phyloP scores from a whole-genome alignment of 148 eudicot genomes.

The Arctostaphylos glauca region DNA sequence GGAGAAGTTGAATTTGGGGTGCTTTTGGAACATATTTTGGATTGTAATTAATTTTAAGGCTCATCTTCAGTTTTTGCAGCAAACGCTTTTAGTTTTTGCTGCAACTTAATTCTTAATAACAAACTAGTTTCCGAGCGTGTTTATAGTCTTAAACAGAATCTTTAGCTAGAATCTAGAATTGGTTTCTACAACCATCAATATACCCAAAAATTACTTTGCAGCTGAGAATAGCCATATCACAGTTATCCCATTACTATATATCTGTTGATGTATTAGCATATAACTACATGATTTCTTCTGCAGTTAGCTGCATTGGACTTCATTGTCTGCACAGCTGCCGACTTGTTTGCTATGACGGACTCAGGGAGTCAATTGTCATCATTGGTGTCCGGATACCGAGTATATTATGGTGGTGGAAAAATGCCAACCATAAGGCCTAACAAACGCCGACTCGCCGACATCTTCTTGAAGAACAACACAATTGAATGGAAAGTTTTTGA shows the following conservation, averaged over 20 bases:
- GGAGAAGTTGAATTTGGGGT: background rate
- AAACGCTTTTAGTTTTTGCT: background rate
- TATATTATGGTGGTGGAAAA: slow-evolving; percentile 85
- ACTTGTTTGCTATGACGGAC: slow-evolving; percentile 94
- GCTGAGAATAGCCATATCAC: background rate
- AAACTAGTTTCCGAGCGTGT: background rate
- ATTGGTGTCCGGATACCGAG: slow-evolving; percentile 76
- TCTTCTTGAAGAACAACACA: slow-evolving; percentile 74
- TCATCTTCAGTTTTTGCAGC: background rate
- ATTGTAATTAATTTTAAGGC: background rate
- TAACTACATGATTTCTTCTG: slow-evolving; percentile 14
- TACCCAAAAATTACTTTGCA: background rate
- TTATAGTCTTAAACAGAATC: background rate
- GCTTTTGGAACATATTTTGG: background rate
- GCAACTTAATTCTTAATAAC: background rate
- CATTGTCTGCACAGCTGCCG: slow-evolving; percentile 82
- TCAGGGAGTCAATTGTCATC: slow-evolving; percentile 97
- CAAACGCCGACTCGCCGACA: slow-evolving; percentile 90
- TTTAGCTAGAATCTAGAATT: background rate
- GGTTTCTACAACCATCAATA: background rate
- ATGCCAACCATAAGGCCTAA: slow-evolving; percentile 93
- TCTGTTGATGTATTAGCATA: background rate
- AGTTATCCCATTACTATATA: background rate
- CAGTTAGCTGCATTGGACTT: slow-evolving; percentile 96
- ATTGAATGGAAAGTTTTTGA: slow-evolving; percentile 92